Evolutionary conservation across 768 basidiomycete genomes (phyloP).

Genomic region (Epithele typhae): DNA sequence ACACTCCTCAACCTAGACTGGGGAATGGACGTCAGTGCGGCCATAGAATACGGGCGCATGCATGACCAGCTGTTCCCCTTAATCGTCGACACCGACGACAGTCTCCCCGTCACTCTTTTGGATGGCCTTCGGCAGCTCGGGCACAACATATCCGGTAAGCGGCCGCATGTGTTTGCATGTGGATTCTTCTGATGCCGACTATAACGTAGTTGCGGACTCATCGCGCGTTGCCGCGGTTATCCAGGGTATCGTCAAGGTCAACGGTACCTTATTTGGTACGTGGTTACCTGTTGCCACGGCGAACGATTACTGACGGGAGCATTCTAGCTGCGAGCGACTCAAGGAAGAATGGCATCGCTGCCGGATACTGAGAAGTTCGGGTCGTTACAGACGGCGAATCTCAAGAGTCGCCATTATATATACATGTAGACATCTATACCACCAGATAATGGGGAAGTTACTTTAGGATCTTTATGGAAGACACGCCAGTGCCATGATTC

Average conservation of each 20-base stretch:
- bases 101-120: conserved; percentile 54
- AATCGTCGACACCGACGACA: conserved; percentile 54
- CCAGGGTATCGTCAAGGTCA: conserved; percentile 54
- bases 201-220: conserved; percentile 50
- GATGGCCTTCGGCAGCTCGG: conserved; percentile 54
- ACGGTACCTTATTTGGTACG: conserved; percentile 60
- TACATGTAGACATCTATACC: no score
- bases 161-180: background rate
- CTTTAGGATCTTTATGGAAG: no score
- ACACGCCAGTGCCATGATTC: no score
- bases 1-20: conserved; percentile 75
- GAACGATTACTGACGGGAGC: background rate
- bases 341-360: conserved; percentile 88
- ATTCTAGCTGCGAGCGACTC: conserved; percentile 80
- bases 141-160: conserved; percentile 66
- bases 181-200: background rate
- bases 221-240: conserved; percentile 74
- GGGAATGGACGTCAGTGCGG: conserved; percentile 73
- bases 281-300: no score
- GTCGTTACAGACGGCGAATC: no score
- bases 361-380: conserved; percentile 79
- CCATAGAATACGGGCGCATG: conserved; percentile 80
- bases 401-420: no score
- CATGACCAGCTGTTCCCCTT: conserved; percentile 85
- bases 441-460: no score